Evolutionary conservation across 1,139 yeast genomes (phyloP).

Genomic region (Neolecta irregularis): DNA sequence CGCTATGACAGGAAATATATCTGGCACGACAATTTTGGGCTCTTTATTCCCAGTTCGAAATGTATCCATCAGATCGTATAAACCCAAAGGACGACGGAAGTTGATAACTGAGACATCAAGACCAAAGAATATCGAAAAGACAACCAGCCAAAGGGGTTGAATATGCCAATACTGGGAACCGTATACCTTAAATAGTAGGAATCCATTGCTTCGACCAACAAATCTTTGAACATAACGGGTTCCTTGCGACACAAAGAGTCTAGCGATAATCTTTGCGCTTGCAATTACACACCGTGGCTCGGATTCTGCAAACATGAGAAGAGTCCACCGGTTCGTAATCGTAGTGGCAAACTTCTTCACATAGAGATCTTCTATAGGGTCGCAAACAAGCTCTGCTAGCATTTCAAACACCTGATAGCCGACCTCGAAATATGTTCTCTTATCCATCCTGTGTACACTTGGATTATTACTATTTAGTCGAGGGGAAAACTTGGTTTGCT

Average conservation of each 20-base stretch:
- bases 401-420: slow-evolving; percentile 18
- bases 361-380: slow-evolving; percentile 17
- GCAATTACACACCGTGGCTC: slow-evolving; percentile 31
- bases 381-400: slow-evolving; percentile 23
- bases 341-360: slow-evolving; percentile 37
- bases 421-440: too few species aligned
- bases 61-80: slow-evolving; percentile 12
- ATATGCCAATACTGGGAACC: slow-evolving; percentile 35
- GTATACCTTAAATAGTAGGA: slow-evolving; percentile 35
- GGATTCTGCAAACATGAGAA: slow-evolving; percentile 36
- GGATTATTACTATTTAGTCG: too few species aligned
- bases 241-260: slow-evolving; percentile 35
- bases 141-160: slow-evolving; percentile 22
- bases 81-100: slow-evolving; percentile 5
- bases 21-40: slow-evolving; percentile 11
- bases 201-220: slow-evolving; percentile 35
- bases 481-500: background rate
- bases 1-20: slow-evolving; percentile 17
- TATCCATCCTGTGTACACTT: too few species aligned
- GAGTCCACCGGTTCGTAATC: slow-evolving; percentile 39
- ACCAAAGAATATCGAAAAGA: slow-evolving; percentile 18
- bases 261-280: slow-evolving; percentile 37
- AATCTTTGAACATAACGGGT: slow-evolving; percentile 35
- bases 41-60: slow-evolving; percentile 5
- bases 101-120: slow-evolving; percentile 14